These are phyloP conservation scores for Nematocida major DNA, from an alignment of 371 early-diverging fungal genomes.

Conservation along the genomic window DNA sequence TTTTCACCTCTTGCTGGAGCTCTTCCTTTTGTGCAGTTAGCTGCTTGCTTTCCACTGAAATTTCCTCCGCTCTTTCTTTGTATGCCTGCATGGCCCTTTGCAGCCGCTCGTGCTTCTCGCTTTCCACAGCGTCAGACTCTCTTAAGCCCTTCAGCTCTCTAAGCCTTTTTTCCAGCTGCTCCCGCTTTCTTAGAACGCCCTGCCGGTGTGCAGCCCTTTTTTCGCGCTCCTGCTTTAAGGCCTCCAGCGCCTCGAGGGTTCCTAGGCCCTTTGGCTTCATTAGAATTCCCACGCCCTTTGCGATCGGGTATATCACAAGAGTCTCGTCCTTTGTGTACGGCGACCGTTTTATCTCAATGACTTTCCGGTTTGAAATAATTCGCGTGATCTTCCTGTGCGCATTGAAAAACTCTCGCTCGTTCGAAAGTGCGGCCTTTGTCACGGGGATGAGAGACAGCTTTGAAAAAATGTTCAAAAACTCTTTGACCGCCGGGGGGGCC, in stretches of 20 bases:
- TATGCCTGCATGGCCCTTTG: constrained; percentile 5
- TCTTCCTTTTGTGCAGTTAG: constrained; percentile 24
- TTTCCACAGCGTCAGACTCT: neutral
- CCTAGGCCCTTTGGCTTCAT: constrained; percentile 16
- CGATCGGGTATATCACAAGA: constrained; percentile 25
- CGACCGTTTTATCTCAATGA: constrained; percentile 62
- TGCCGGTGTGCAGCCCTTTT: constrained; percentile 35
- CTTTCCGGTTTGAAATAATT: constrained; percentile 56
- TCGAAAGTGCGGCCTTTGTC: constrained; percentile 38
- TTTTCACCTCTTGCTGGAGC: neutral
- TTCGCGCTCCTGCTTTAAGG: constrained; percentile 43
- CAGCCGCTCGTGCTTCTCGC: constrained; percentile 15
- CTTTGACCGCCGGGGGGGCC: constrained; percentile 49
- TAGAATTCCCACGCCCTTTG: constrained; percentile 45
- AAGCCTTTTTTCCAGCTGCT: constrained; percentile 14
- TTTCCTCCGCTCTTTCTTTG: constrained; percentile 8
- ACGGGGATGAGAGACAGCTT: constrained; percentile 62
- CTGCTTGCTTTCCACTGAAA: neutral
- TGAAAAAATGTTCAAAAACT: constrained; percentile 55
- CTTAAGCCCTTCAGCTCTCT: constrained; percentile 18
- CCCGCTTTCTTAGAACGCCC: neutral
- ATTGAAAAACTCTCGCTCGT: constrained; percentile 59
- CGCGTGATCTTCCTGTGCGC: constrained; percentile 45
- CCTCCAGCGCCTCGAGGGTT: constrained; percentile 40
- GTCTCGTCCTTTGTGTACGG: constrained; percentile 58